Evolutionary conservation across 306 rosid species (phyloP).

Genomic region (Glycine tomentella): DNA sequence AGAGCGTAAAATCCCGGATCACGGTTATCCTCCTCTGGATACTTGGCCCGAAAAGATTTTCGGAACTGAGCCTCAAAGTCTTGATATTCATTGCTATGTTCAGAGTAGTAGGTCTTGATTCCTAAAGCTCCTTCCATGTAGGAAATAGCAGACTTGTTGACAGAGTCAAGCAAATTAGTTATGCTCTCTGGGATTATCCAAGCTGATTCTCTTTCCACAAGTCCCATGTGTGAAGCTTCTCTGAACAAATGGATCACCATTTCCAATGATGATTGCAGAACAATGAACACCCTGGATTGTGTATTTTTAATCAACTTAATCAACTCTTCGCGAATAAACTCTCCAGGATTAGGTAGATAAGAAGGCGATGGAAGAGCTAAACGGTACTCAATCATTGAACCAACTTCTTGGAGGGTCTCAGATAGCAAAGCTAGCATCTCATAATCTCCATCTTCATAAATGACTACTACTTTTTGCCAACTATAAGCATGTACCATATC

Average conservation of each 20-base stretch:
- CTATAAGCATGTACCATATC: conserved; percentile 51
- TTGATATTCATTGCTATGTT: conserved; percentile 45
- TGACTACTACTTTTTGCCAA: conserved; percentile 63
- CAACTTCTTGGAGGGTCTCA: conserved; percentile 65
- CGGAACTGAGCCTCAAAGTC: conserved; percentile 54
- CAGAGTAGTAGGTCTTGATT: conserved; percentile 62
- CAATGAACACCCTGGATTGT: conserved; percentile 69
- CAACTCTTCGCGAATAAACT: conserved; percentile 52
- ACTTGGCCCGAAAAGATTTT: conserved; percentile 40
- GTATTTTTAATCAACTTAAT: conserved; percentile 48
- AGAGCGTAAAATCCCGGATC: conserved; percentile 66
- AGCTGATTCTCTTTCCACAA: conserved; percentile 62
- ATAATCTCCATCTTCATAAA: conserved; percentile 63
- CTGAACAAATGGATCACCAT: conserved; percentile 63
- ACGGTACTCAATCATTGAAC: conserved; percentile 63
- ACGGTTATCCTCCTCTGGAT: conserved; percentile 57
- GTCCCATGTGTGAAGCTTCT: conserved; percentile 66
- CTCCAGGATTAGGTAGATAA: conserved; percentile 51
- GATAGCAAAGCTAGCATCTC: conserved; percentile 60
- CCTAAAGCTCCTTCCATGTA: conserved; percentile 74
- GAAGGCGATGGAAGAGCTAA: conserved; percentile 65
- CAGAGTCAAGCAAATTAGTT: conserved; percentile 59
- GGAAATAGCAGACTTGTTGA: conserved; percentile 54
- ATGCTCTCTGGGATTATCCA: conserved; percentile 74
- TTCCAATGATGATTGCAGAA: conserved; percentile 62